A percentile compares a stretch with the other conserved stretches of the same genome.
phyloP scores from a whole-genome alignment of 2,329 filamentous ascomycete species.

The Arthrocladium fulminans region DNA sequence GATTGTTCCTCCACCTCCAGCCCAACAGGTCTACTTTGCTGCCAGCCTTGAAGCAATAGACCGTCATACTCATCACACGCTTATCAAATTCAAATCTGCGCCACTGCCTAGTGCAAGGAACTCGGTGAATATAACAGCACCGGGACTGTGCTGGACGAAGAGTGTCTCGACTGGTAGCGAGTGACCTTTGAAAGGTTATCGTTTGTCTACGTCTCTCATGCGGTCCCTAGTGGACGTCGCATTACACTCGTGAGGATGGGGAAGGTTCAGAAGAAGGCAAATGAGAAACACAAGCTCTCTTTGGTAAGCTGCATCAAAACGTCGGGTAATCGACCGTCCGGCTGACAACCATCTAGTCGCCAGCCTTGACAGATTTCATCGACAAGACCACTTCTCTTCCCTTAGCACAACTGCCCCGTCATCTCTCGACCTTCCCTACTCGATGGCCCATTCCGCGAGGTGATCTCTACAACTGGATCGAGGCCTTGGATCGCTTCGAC shows the following conservation, averaged over 20 bases:
- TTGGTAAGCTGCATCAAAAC: constrained; percentile 32
- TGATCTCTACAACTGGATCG: constrained; percentile 97
- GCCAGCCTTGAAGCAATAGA: neutral
- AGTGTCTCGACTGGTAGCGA: neutral
- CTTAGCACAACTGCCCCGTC: constrained; percentile 65
- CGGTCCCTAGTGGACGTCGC: constrained; percentile 10
- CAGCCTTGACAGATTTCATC: constrained; percentile 76
- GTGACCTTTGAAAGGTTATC: neutral
- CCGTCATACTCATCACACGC: neutral
- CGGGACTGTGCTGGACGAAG: neutral
- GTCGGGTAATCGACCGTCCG: constrained; percentile 7
- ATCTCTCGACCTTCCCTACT: constrained; percentile 71
- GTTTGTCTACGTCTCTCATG: constrained; percentile 6
- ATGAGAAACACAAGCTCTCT: constrained; percentile 44
- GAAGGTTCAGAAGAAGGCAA: constrained; percentile 46
- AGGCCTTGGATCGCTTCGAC: constrained; percentile 87
- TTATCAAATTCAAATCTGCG: too few relatives aligned
- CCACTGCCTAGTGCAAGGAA: too few relatives aligned
- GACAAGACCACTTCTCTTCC: constrained; percentile 58
- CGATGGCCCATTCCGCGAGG: constrained; percentile 93
- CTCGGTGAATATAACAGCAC: too few relatives aligned
- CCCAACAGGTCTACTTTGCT: neutral
- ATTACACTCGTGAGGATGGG: constrained; percentile 31
- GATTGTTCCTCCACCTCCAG: neutral
- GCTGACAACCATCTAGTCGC: constrained; percentile 52